Evolutionary conservation across 1,284 basidiomycete species (phyloP).

Genomic region (Rhodotorula sp.): DNA sequence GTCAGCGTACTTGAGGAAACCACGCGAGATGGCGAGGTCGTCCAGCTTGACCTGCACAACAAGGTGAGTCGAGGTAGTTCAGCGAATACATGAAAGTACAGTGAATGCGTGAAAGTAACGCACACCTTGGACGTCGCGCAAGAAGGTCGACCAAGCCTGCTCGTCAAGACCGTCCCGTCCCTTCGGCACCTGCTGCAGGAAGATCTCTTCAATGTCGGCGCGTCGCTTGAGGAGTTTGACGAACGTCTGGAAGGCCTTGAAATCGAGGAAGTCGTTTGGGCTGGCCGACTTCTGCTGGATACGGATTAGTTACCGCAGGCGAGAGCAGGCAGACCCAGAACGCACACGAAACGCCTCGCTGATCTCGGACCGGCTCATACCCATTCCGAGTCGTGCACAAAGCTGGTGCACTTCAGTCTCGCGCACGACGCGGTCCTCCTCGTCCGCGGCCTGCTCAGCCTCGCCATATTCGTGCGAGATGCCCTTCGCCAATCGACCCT

Average conservation of each 20-base stretch:
- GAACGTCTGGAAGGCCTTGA: slow-evolving; percentile 77
- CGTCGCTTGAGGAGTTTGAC: slow-evolving; percentile 80
- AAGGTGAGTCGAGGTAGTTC: no score
- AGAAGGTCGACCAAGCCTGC: slow-evolving; percentile 63
- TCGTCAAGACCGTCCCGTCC: slow-evolving; percentile 56
- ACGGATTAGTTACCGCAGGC: no score
- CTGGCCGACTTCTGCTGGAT: slow-evolving; percentile 65
- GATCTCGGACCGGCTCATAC: slow-evolving; percentile 31
- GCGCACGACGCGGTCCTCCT: slow-evolving; percentile 24
- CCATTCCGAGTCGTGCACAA: slow-evolving; percentile 28
- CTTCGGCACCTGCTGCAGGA: slow-evolving; percentile 48
- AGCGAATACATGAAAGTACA: background rate
- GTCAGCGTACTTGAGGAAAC: slow-evolving; percentile 62
- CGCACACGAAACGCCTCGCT: slow-evolving; percentile 53
- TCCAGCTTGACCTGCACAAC: slow-evolving; percentile 55
- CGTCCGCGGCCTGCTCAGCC: slow-evolving; percentile 53
- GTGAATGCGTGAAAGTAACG: background rate
- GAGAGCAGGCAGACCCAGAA: no score
- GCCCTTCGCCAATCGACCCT: slow-evolving; percentile 42
- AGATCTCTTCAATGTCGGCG: slow-evolving; percentile 67
- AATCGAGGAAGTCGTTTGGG: slow-evolving; percentile 70
- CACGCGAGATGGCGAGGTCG: slow-evolving; percentile 49
- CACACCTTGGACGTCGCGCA: slow-evolving; percentile 67
- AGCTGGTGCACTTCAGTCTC: slow-evolving; percentile 33
- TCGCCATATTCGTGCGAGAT: slow-evolving; percentile 53